phyloP scores from a whole-genome alignment of 179 eudicot species.

The Nepenthes alata region DNA sequence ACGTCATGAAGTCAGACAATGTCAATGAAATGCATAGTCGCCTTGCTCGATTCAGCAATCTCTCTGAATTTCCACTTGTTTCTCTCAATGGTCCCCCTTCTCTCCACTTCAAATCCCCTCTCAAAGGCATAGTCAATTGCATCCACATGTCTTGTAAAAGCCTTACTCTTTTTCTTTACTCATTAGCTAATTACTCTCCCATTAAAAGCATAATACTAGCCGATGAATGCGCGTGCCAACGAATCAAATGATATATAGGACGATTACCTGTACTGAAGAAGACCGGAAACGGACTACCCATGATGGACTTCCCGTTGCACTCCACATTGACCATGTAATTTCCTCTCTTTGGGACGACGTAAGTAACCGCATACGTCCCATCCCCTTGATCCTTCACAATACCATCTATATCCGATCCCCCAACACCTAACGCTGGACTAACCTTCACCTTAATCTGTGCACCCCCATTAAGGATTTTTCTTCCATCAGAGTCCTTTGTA shows the following conservation, averaged over 20 bases:
- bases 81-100: too few relatives aligned
- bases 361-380: conserved; percentile 78
- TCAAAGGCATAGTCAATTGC: too few relatives aligned
- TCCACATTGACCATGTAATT: conserved; percentile 89
- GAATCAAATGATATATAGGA: too few relatives aligned
- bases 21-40: too few relatives aligned
- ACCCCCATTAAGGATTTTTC: conserved; percentile 64
- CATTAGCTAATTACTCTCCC: too few relatives aligned
- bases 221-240: too few relatives aligned
- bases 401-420: conserved; percentile 80
- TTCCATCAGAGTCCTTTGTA: conserved; percentile 70
- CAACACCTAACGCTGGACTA: conserved; percentile 70
- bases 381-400: conserved; percentile 86
- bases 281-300: conserved; percentile 96
- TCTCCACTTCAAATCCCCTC: too few relatives aligned
- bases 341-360: conserved; percentile 87
- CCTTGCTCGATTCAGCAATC: too few relatives aligned
- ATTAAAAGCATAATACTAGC: background rate
- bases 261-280: conserved; percentile 82
- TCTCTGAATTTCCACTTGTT: too few relatives aligned
- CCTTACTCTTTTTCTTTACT: too few relatives aligned
- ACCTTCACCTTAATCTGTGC: conserved; percentile 61
- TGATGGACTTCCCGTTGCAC: conserved; percentile 74
- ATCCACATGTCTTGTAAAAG: too few relatives aligned
- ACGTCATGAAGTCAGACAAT: too few relatives aligned